phyloP scores from a whole-genome alignment of 306 rosid species.

The Quercus agrifolia region DNA sequence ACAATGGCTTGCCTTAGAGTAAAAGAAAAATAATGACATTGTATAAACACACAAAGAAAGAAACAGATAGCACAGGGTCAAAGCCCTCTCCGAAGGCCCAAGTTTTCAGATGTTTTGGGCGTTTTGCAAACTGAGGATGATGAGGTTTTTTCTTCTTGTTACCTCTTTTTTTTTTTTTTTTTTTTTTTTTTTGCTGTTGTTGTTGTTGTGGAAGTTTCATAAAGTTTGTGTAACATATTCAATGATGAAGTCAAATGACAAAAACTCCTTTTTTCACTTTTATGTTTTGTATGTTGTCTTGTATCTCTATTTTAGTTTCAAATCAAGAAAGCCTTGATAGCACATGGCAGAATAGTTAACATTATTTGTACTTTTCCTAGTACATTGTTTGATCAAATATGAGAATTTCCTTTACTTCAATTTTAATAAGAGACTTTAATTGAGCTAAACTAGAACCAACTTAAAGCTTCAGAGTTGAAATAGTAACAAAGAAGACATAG shows the following conservation, averaged over 20 bases:
- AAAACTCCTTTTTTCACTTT: constrained; percentile 5
- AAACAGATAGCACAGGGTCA: constrained; percentile 20
- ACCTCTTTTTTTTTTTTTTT: background rate
- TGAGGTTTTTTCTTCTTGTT: constrained; percentile 35
- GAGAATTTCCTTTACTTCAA: no score
- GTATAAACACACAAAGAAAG: constrained; percentile 20
- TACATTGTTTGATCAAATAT: no score
- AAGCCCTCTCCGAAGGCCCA: constrained; percentile 84
- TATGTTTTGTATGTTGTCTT: no score
- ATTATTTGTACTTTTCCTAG: no score
- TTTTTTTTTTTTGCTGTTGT: background rate
- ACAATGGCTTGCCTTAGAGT: constrained; percentile 59
- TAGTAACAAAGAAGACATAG: no score
- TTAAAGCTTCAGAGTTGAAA: no score
- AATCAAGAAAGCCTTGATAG: no score
- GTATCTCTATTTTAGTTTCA: no score
- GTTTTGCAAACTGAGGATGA: constrained; percentile 57
- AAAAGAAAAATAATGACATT: background rate
- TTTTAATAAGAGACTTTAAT: no score
- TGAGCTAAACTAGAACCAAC: no score
- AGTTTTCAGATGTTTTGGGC: constrained; percentile 47
- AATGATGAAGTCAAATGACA: constrained; percentile 16
- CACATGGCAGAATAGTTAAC: no score
- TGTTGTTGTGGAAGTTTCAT: background rate
- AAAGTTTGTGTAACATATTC: constrained; percentile 35